Percentiles rank a stretch among this genome's conserved stretches.
Evolutionary conservation across 1,139 yeast species (phyloP).

Genomic region (Sugiyamaella paludigena): DNA sequence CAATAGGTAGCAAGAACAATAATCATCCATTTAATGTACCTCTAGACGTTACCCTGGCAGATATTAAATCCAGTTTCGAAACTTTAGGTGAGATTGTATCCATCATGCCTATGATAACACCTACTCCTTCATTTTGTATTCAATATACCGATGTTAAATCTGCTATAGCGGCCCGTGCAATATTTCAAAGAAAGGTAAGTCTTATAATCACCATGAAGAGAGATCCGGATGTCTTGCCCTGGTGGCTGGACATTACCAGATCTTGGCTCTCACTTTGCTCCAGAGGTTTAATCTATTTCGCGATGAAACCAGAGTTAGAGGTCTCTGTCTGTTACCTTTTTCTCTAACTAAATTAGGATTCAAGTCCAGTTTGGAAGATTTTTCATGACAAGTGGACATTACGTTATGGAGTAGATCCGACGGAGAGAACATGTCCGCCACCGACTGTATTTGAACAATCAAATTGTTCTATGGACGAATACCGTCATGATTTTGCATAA

Average conservation of each 20-base stretch:
- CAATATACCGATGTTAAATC: slow-evolving; percentile 60
- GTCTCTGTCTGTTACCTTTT: too few species aligned
- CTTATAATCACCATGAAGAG: too few species aligned
- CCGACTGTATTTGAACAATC: slow-evolving; percentile 3
- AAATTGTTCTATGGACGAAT: background rate
- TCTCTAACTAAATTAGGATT: background rate
- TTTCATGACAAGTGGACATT: slow-evolving; percentile 61
- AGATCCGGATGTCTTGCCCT: too few species aligned
- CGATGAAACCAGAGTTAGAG: slow-evolving; percentile 30
- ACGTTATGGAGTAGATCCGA: slow-evolving; percentile 66
- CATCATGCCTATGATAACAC: slow-evolving; percentile 63
- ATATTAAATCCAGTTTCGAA: slow-evolving; percentile 51
- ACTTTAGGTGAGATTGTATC: slow-evolving; percentile 63
- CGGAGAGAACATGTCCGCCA: slow-evolving; percentile 52
- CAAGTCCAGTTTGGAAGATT: slow-evolving; percentile 24
- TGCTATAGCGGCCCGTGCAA: slow-evolving; percentile 62
- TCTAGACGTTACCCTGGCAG: slow-evolving; percentile 40
- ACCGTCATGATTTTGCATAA: background rate
- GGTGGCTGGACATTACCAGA: too few species aligned
- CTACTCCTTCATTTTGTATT: slow-evolving; percentile 59
- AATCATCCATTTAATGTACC: slow-evolving; percentile 28
- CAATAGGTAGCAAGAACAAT: slow-evolving; percentile 5
- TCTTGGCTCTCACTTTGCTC: too few species aligned
- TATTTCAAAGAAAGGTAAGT: slow-evolving; percentile 34
- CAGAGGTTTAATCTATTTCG: too few species aligned